Conservation (phyloP, 2,329 filamentous ascomycete species). For the Botrytis fragariae region DNA sequence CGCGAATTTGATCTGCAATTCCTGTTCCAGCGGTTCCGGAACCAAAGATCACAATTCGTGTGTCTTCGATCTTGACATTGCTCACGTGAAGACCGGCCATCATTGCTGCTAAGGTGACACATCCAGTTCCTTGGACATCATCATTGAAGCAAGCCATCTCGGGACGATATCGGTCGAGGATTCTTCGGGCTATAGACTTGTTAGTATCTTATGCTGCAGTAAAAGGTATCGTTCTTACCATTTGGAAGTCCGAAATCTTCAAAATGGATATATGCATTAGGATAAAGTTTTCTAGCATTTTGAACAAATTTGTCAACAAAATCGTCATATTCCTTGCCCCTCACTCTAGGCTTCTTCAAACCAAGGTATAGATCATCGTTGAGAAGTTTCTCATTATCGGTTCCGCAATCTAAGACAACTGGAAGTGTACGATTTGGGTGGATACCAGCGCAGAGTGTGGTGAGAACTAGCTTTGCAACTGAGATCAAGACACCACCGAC, state of each 20-base stretch:
- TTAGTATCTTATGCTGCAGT: not conserved
- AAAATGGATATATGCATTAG: slow-evolving; percentile 82
- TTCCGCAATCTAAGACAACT: slow-evolving; percentile 83
- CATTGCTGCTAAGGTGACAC: slow-evolving; percentile 80
- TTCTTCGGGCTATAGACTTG: slow-evolving; percentile 50
- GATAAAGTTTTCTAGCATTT: slow-evolving; percentile 66
- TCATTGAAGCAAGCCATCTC: slow-evolving; percentile 86
- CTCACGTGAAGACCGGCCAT: slow-evolving; percentile 72
- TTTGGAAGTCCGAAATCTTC: slow-evolving; percentile 83
- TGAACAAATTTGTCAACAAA: slow-evolving; percentile 75
- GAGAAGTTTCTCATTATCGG: slow-evolving; percentile 72
- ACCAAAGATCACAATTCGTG: slow-evolving; percentile 74
- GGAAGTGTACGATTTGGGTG: slow-evolving; percentile 76
- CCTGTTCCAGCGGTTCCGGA: slow-evolving; percentile 79
- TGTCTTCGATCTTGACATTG: slow-evolving; percentile 62
- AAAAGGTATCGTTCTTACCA: slow-evolving; percentile 41
- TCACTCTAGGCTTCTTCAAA: slow-evolving; percentile 61
- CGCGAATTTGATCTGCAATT: slow-evolving; percentile 80
- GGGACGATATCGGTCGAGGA: slow-evolving; percentile 72
- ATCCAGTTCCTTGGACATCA: slow-evolving; percentile 85
- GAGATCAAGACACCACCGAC: slow-evolving; percentile 83
- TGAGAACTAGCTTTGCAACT: slow-evolving; percentile 77
- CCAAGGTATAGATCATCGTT: slow-evolving; percentile 79
- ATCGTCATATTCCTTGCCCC: slow-evolving; percentile 70
- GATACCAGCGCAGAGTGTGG: slow-evolving; percentile 82